Conservation (phyloP, 2,329 filamentous ascomycete species). For the Epicoccum nigrum region DNA sequence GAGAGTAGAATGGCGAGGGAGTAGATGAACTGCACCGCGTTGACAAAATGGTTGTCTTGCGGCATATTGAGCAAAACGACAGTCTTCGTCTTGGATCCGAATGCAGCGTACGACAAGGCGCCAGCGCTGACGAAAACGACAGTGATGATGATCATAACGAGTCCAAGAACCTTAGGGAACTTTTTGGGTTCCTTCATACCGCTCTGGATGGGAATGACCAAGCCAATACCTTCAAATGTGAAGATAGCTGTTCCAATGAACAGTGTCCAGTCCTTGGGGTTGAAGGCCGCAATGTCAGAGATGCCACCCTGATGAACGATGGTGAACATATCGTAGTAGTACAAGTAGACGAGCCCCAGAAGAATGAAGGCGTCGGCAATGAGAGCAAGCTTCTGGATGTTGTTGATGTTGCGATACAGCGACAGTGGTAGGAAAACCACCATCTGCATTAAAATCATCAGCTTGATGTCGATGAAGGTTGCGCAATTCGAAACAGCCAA, state of each 20-base stretch:
- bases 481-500: constrained; percentile 88
- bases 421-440: constrained; percentile 93
- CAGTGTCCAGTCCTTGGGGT: constrained; percentile 88
- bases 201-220: constrained; percentile 97
- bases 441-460: constrained; percentile 93
- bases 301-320: constrained; percentile 74
- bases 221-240: constrained; percentile 95
- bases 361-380: constrained; percentile 95
- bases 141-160: constrained; percentile 95
- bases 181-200: constrained; percentile 92
- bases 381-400: constrained; percentile 92
- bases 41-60: constrained; percentile 93
- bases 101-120: constrained; percentile 92
- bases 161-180: constrained; percentile 85
- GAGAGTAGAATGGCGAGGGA: constrained; percentile 96
- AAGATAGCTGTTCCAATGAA: constrained; percentile 99
- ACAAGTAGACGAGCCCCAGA: constrained; percentile 88
- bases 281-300: constrained; percentile 89
- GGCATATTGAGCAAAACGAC: constrained; percentile 96
- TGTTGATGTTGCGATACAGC: constrained; percentile 93
- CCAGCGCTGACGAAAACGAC: constrained; percentile 90
- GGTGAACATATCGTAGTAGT: constrained; percentile 92
- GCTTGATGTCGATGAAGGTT: constrained; percentile 83
- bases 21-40: constrained; percentile 94
- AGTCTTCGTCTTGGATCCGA: constrained; percentile 92